Evolutionary conservation across 257 asterid genomes (phyloP), one percentile per base, ranked within the genome.

Genomic region (Knoxia roxburghii): DNA sequence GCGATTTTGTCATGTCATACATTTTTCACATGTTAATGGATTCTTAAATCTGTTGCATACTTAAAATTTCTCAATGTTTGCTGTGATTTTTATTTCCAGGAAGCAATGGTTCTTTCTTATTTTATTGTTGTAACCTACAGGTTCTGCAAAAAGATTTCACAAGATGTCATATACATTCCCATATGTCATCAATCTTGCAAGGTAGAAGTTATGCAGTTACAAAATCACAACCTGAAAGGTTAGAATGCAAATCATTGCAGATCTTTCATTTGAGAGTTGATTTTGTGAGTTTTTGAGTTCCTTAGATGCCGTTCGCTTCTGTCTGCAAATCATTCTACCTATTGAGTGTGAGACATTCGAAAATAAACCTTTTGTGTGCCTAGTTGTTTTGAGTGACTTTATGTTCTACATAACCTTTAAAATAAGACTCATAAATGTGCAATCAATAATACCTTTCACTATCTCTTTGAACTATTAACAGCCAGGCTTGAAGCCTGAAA

Each of bases 61-160:
- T 2, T 30, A 30, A 29, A 57, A 2, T 32, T 57, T 27, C 63
- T 23, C 15, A 10, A 1, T 23, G 20, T 45, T 32, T 59, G 24
- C n/a, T 33, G 10, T 18, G 62, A 35, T 2, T 37, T 70, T 5
- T 32, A 7, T 43, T 12, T 32, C 40, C 30, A 65, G 43, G 68
- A 30, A 17, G 52, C 45, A 32, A 21, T 54, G 46, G 6, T 71
- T 41, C 71, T n/a, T n/a, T n/a, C n/a, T 56, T 57, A 37, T 40
- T 20, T 68, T 56, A n/a, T n/a, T n/a, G 49, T 60, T 64, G 68
- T 59, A 43, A 30, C 75, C n/a, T 76, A 43, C 61, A 94, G 97
- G 96, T 94, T 69, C 13, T 94, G 77, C 85, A 87, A 78, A 95
- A 87, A 87, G 99, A 94, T 81, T 90, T 94, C 78, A 86, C 91